Evolutionary conservation across 1,284 basidiomycete species (phyloP).

Genomic region (Athelia sp.): DNA sequence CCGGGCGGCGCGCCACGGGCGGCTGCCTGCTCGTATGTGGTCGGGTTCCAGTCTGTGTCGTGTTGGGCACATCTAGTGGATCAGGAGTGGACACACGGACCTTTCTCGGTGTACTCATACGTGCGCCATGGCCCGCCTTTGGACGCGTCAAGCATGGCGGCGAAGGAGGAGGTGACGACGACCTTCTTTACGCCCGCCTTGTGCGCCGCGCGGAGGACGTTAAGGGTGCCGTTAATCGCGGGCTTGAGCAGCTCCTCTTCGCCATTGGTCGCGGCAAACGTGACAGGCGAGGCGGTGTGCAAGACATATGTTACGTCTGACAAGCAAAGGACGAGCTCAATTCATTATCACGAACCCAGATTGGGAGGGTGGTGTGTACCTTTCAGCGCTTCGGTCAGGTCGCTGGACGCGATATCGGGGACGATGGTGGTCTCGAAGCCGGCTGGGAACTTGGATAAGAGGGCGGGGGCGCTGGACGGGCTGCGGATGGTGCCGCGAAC

Average conservation of each 20-base stretch:
- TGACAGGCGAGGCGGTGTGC: background rate
- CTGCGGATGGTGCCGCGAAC: constrained; percentile 4
- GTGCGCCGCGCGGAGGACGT: background rate
- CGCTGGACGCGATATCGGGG: background rate
- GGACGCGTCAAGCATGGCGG: background rate
- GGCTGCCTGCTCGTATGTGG: background rate
- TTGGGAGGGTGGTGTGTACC: background rate
- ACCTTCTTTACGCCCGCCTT: background rate
- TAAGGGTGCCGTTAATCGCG: background rate
- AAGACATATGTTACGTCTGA: background rate
- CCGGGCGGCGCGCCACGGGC: background rate
- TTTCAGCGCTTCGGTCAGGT: background rate
- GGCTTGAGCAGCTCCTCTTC: background rate
- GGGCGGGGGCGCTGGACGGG: background rate
- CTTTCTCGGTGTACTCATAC: background rate
- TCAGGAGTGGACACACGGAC: background rate
- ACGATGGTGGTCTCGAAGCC: background rate
- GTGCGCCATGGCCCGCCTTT: background rate
- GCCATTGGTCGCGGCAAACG: background rate
- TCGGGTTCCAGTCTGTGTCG: background rate
- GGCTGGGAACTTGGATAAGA: background rate
- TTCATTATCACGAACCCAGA: background rate
- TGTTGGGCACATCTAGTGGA: background rate
- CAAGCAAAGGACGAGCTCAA: too few relatives aligned
- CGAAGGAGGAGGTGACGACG: background rate